Percentiles rank a stretch among this genome's conserved stretches.
These are phyloP conservation scores for Isoetes taiwanensis DNA, from an alignment of 75 land plant genomes.

Conservation along the genomic window DNA sequence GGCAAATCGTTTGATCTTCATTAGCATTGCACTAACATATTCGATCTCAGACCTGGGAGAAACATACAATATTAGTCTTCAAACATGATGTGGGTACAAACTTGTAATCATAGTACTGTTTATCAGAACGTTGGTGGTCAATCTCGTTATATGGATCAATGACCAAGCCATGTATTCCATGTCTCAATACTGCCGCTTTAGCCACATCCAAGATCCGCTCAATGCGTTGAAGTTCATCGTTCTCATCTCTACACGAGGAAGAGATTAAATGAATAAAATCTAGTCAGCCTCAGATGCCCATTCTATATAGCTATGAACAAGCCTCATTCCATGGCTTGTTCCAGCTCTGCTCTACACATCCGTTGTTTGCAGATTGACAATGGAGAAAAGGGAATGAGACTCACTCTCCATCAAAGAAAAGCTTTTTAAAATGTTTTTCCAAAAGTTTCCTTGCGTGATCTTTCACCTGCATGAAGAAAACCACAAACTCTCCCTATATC, in stretches of 20 bases:
- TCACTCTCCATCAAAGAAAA: slow-evolving; percentile 69
- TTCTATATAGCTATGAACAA: neutral
- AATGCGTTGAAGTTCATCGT: slow-evolving; percentile 74
- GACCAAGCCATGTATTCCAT: slow-evolving; percentile 87
- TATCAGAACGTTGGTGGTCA: slow-evolving; percentile 75
- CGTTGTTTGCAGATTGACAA: neutral
- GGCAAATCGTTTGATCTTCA: slow-evolving; percentile 85
- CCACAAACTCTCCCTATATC: no score
- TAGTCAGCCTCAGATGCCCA: no score
- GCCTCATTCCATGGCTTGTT: slow-evolving; percentile 59
- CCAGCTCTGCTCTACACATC: slow-evolving; percentile 56
- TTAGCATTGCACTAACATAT: slow-evolving; percentile 93
- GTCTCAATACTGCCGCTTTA: slow-evolving; percentile 72
- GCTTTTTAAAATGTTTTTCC: slow-evolving; percentile 70
- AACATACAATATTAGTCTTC: neutral
- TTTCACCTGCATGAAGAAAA: slow-evolving; percentile 36
- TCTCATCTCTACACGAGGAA: slow-evolving; percentile 54
- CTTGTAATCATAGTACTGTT: slow-evolving; percentile 29
- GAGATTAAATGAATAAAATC: no score
- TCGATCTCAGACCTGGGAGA: slow-evolving; percentile 82
- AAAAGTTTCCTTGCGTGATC: slow-evolving; percentile 94
- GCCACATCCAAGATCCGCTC: slow-evolving; percentile 88
- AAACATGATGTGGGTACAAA: neutral
- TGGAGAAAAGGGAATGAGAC: neutral
- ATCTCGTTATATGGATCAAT: slow-evolving; percentile 99